Base-by-base conservation (phyloP, 2,329 filamentous ascomycete genomes). In the Drechslera avenae region DNA sequence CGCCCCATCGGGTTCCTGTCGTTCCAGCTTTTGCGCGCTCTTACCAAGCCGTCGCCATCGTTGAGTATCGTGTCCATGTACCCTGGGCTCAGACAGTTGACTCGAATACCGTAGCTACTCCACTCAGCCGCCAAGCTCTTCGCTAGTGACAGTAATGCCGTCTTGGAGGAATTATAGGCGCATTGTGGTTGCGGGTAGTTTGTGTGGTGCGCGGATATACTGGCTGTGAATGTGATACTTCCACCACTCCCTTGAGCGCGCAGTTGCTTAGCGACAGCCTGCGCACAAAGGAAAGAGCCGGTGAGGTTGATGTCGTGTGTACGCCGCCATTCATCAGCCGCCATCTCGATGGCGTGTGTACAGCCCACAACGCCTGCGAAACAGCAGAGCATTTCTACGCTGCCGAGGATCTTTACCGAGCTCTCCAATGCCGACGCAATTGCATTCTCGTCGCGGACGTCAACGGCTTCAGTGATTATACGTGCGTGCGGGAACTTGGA, bases 1-100 rank as follows among this genome's bases (percentile, higher is more conserved):
- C 87, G 75, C 0, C 86, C 85, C 70, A 81, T 79, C 0, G 87
- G 86, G 64, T 86, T 85, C 47, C 84, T 75, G 28, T 73, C 74
- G 17, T 76, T 76, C 86, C 86, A 89, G 2, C 79, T 76, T 23
- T 74, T 73, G 50, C 82, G 76, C 31, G 80, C 79, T 31, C 77
- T 76, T 9, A 78, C 78, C 39, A 89, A 67, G 0, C 82, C 83
- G 6, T 81, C 79, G 0, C 86, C 86, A 52, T 85, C 85, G 63
- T 90, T 91, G 39, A 91, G 72, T 10, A 89, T 82, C 0, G 87
- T 90, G 62, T 90, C 87, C 84, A 91, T 90, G 61, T 91, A 91
- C 0, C 88, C 88, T 0, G 89, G 89, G 32, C 81, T 85, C 36
- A 92, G 79, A 14, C 79, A 83, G 60, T 92, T 91, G 4, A 88